These are phyloP conservation scores for Monilinia laxa DNA, from an alignment of 2,329 filamentous ascomycete genomes.

Conservation along the genomic window DNA sequence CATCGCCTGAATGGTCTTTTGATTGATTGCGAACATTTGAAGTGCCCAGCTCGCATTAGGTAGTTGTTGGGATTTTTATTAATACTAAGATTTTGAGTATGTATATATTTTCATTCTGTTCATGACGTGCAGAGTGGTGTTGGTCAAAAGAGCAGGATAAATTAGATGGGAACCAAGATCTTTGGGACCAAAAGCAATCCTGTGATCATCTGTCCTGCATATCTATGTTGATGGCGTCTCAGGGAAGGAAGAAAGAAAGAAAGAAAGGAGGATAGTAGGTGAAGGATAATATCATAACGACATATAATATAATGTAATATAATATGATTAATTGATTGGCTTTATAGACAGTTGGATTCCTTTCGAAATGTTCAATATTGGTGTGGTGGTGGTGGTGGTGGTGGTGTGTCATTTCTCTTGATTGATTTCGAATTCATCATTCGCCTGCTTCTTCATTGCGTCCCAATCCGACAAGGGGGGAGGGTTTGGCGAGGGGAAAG, in stretches of 20 bases:
- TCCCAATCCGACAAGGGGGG: constrained; percentile 12
- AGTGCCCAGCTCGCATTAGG: no score
- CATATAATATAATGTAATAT: no score
- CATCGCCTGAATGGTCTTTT: not conserved
- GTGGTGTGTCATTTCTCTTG: not conserved
- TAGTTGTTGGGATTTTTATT: not conserved
- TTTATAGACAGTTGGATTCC: not conserved
- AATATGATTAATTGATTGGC: not conserved
- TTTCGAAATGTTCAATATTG: constrained; percentile 8
- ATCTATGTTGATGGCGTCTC: not conserved
- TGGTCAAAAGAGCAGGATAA: not conserved
- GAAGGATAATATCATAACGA: no score
- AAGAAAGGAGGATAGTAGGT: not conserved
- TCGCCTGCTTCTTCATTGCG: constrained; percentile 12
- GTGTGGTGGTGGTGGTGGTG: not conserved
- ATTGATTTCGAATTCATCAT: not conserved
- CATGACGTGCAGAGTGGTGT: not conserved
- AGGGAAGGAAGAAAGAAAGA: not conserved
- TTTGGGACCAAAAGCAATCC: constrained; percentile 19
- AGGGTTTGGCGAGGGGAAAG: not conserved
- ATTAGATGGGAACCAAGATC: constrained; percentile 6
- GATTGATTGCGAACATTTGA: not conserved
- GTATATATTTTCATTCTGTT: not conserved
- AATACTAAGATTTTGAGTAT: no score
- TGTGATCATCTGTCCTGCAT: constrained; percentile 18